Percentiles rank a stretch among this genome's conserved stretches.
phyloP scores from a whole-genome alignment of 306 rosid species.

The Pterocarpus santalinus region DNA sequence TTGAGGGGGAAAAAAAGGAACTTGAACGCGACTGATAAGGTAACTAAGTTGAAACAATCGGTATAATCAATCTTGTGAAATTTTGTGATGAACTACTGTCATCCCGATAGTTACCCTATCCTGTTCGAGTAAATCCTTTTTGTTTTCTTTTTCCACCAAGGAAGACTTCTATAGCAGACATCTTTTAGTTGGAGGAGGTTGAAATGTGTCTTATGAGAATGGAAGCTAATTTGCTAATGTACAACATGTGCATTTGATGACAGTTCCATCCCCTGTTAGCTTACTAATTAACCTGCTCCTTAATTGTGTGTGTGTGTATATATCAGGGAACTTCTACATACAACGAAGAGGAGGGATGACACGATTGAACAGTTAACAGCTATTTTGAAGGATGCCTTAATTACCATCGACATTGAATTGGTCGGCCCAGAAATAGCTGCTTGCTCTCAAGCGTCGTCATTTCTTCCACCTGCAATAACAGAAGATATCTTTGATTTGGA shows the following conservation, averaged over 20 bases:
- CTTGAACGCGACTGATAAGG: slow-evolving; percentile 18
- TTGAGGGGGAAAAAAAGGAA: neutral
- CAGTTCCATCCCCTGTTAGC: slow-evolving; percentile 1
- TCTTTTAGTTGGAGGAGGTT: neutral
- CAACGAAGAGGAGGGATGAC: slow-evolving; percentile 74
- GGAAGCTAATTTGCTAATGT: slow-evolving; percentile 6
- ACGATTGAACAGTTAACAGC: slow-evolving; percentile 60
- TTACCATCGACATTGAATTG: slow-evolving; percentile 74
- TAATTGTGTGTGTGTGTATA: slow-evolving; percentile 2
- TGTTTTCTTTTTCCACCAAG: neutral
- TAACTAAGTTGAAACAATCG: slow-evolving; percentile 21
- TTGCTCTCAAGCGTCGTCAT: slow-evolving; percentile 69
- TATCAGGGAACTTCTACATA: slow-evolving; percentile 86
- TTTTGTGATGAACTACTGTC: neutral
- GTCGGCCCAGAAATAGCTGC: slow-evolving; percentile 68
- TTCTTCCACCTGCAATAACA: slow-evolving; percentile 74
- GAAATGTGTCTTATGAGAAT: slow-evolving; percentile 12
- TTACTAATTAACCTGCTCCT: slow-evolving; percentile 35
- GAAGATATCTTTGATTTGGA: slow-evolving; percentile 67
- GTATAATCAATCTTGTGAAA: slow-evolving; percentile 26
- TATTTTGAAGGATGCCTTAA: slow-evolving; percentile 61
- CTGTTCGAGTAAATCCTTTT: neutral
- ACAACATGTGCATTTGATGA: slow-evolving; percentile 5
- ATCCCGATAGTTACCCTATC: neutral
- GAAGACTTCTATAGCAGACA: neutral